These are phyloP conservation scores for Agapanthus africanus DNA, from an alignment of 106 monocot species.

Conservation along the genomic window DNA sequence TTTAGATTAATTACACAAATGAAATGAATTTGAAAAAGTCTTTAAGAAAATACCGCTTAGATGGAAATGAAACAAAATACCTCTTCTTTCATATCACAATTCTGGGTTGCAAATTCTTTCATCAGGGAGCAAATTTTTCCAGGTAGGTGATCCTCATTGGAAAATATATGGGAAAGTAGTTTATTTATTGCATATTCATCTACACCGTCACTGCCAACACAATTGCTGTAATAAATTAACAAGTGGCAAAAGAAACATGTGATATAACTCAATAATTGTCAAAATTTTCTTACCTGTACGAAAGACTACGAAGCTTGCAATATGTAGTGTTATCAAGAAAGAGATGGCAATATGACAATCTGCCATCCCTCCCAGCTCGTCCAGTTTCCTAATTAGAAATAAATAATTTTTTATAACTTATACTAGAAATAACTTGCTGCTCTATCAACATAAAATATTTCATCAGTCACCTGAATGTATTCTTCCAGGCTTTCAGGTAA, in stretches of 20 bases:
- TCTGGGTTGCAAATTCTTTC: slow-evolving; percentile 63
- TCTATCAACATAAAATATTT: background rate
- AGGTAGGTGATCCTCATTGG: slow-evolving; percentile 22
- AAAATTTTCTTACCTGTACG: slow-evolving; percentile 46
- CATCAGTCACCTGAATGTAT: slow-evolving; percentile 73
- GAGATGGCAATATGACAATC: slow-evolving; percentile 75
- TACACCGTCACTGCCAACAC: slow-evolving; percentile 69
- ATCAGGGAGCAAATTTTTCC: slow-evolving; percentile 63
- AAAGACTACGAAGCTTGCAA: slow-evolving; percentile 81
- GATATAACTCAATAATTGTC: background rate
- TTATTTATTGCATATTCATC: slow-evolving; percentile 91
- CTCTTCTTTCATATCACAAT: slow-evolving; percentile 99
- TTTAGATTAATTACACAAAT: background rate
- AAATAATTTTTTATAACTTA: background rate
- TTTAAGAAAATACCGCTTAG: too few relatives aligned
- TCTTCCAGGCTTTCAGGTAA: slow-evolving; percentile 92
- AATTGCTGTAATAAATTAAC: slow-evolving; percentile 10
- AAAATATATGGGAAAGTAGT: slow-evolving; percentile 68
- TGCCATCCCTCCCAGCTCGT: slow-evolving; percentile 95
- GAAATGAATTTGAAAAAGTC: background rate
- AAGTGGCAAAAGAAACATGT: background rate
- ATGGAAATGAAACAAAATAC: slow-evolving; percentile 26
- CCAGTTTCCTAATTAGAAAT: slow-evolving; percentile 75
- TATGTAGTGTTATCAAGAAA: slow-evolving; percentile 67
- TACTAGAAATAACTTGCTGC: background rate